Percentiles rank a stretch among this genome's conserved stretches.
Evolutionary conservation across 176 grass and related monocot species (phyloP).

Genomic region (Musa schizocarpa): DNA sequence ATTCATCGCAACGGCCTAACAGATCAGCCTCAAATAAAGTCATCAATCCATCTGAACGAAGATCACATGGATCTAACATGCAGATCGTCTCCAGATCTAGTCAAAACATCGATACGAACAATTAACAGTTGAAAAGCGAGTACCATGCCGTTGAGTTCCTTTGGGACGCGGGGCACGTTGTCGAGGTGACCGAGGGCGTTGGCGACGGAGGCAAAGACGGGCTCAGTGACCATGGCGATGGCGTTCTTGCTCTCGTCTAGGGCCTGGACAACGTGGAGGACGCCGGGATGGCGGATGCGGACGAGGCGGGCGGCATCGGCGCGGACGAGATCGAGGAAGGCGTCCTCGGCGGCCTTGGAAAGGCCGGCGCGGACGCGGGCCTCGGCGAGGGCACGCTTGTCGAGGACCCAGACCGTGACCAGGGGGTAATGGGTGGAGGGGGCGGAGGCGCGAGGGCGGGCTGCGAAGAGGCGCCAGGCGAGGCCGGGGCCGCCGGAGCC

Average conservation of each 20-base stretch:
- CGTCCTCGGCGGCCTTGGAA: slow-evolving; percentile 75
- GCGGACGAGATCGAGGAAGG: slow-evolving; percentile 78
- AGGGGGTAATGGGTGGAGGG: slow-evolving; percentile 78
- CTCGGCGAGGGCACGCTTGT: slow-evolving; percentile 86
- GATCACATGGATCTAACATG: not conserved
- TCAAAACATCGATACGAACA: not conserved
- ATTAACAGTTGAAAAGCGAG: no score
- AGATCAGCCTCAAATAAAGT: not conserved
- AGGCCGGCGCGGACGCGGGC: slow-evolving; percentile 52
- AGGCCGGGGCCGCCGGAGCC: slow-evolving; percentile 77
- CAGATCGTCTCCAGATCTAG: not conserved
- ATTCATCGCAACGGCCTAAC: not conserved
- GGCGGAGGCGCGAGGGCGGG: slow-evolving; percentile 55
- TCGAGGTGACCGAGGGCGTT: slow-evolving; percentile 79
- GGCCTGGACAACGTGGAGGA: slow-evolving; percentile 96
- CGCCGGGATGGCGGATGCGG: slow-evolving; percentile 86
- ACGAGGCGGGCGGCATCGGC: slow-evolving; percentile 83
- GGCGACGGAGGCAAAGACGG: slow-evolving; percentile 70
- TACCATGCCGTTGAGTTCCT: slow-evolving; percentile 98
- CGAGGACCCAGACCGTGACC: slow-evolving; percentile 92
- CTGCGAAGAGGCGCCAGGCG: slow-evolving; percentile 80
- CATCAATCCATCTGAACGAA: not conserved
- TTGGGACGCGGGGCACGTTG: slow-evolving; percentile 69
- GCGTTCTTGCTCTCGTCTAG: slow-evolving; percentile 95
- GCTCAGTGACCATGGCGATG: slow-evolving; percentile 96